Percentiles rank a stretch among this genome's conserved stretches.
Evolutionary conservation across 176 grass and related monocot species (phyloP).

Genomic region (Aegilops speltoides): DNA sequence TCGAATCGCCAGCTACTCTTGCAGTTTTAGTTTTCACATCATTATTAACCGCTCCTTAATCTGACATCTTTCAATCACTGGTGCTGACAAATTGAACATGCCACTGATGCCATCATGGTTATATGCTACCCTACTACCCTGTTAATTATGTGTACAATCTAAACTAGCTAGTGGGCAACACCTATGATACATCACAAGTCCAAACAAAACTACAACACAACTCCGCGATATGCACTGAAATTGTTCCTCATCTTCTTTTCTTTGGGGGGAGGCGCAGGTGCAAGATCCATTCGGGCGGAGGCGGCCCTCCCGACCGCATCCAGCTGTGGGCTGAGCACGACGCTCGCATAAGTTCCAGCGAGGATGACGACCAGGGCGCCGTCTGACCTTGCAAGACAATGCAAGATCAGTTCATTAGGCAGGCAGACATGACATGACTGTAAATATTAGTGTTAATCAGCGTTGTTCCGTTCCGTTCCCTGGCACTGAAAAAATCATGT

Average conservation of each 20-base stretch:
- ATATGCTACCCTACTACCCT: neutral
- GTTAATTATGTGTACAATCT: neutral
- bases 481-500: neutral
- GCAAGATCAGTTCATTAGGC: neutral
- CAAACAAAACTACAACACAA: neutral
- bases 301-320: neutral
- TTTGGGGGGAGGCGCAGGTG: neutral
- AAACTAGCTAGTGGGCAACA: neutral
- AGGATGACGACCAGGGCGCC: neutral
- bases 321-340: neutral
- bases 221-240: neutral
- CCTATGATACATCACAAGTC: neutral
- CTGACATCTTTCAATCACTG: neutral
- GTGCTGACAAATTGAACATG: neutral
- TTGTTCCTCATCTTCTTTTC: neutral
- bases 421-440: neutral
- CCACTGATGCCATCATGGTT: neutral
- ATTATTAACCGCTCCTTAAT: neutral
- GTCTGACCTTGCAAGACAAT: neutral
- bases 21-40: neutral
- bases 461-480: neutral
- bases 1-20: neutral
- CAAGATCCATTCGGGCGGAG: neutral
- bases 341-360: neutral
- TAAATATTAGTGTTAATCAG: neutral